Percentiles rank a stretch among this genome's conserved stretches.
phyloP scores from a whole-genome alignment of 164 flowering plant species.

The Stephania japonica region DNA sequence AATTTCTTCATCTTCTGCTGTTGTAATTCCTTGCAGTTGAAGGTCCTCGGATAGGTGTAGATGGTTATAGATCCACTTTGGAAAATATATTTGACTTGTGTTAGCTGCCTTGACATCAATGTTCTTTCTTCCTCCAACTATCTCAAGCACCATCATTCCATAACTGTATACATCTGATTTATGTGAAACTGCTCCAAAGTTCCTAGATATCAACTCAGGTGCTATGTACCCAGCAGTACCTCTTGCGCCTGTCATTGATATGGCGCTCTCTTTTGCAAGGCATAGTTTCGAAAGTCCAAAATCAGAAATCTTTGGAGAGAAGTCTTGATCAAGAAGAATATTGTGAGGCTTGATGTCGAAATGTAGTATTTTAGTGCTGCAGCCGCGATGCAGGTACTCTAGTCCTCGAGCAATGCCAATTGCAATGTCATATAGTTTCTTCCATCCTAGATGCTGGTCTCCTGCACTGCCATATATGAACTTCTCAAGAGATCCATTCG shows the following conservation, averaged over 20 bases:
- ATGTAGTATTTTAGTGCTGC: conserved; percentile 33
- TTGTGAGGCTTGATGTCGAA: conserved; percentile 48
- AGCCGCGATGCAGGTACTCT: conserved; percentile 45
- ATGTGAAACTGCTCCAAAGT: conserved; percentile 35
- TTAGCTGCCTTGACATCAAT: conserved; percentile 6
- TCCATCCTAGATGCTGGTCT: conserved; percentile 23
- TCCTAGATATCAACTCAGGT: conserved; percentile 33
- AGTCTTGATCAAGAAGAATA: conserved; percentile 32
- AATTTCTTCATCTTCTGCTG: conserved; percentile 18
- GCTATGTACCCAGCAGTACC: conserved; percentile 47
- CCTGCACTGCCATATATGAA: conserved; percentile 21
- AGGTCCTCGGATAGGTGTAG: conserved; percentile 15
- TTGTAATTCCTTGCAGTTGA: conserved; percentile 13
- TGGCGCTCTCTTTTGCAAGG: conserved; percentile 21
- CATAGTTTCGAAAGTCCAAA: conserved; percentile 40
- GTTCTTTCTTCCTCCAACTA: conserved; percentile 37
- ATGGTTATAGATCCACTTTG: conserved; percentile 33
- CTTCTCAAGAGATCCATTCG: conserved; percentile 31
- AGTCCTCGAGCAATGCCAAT: conserved; percentile 38
- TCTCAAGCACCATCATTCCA: conserved; percentile 47
- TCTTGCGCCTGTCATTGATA: conserved; percentile 31
- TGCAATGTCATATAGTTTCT: conserved; percentile 23
- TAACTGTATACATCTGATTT: conserved; percentile 52
- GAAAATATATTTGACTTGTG: conserved; percentile 38
- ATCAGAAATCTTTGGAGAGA: conserved; percentile 37